phyloP scores from a whole-genome alignment of 108 stramenopile species.

The Mediolabrus comicus region DNA sequence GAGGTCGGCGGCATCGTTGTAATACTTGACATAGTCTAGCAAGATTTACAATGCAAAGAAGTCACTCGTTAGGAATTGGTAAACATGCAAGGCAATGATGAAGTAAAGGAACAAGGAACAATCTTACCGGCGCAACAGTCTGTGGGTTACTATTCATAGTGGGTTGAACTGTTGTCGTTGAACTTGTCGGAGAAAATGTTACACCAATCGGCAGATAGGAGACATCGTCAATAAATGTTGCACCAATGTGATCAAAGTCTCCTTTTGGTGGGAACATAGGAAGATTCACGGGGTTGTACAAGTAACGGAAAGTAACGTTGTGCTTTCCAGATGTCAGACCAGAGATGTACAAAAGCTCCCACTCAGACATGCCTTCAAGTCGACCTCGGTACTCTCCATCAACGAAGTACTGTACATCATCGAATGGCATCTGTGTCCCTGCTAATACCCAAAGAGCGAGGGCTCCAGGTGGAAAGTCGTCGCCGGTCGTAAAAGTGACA shows the following conservation, averaged over 20 bases:
- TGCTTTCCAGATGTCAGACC: background rate
- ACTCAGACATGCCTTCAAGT: background rate
- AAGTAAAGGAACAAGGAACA: background rate
- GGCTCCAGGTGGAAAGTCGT: background rate
- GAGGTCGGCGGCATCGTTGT: too few relatives aligned
- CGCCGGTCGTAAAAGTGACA: constrained; percentile 3
- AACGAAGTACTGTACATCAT: constrained; percentile 5
- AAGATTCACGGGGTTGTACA: background rate
- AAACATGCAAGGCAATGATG: background rate
- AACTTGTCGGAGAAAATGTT: background rate
- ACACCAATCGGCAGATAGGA: constrained; percentile 3
- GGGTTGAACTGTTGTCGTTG: background rate
- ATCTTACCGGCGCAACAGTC: background rate
- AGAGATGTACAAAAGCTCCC: background rate
- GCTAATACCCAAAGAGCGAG: background rate
- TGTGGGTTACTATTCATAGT: background rate
- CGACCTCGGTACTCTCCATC: background rate
- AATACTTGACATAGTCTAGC: background rate
- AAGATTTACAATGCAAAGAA: background rate
- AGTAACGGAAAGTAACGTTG: background rate
- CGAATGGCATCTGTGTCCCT: constrained; percentile 6
- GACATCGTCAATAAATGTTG: constrained; percentile 2
- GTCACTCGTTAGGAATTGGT: background rate
- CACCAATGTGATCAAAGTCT: background rate
- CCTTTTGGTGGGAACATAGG: background rate